Conservation (phyloP, 2,329 filamentous ascomycete species). For the Colletotrichum musicola region DNA sequence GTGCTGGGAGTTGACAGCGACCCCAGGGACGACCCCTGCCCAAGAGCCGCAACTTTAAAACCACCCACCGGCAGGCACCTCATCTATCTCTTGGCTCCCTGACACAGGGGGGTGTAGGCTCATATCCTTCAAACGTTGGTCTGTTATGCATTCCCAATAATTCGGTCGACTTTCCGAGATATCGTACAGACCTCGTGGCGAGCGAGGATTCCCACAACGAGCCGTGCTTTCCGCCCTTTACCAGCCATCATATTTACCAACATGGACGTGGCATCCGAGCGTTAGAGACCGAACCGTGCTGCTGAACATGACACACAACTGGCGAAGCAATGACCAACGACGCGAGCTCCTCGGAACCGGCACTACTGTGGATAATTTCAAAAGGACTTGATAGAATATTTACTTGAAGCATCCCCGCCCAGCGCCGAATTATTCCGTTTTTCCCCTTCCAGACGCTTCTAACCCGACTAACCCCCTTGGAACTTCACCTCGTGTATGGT, state of each 20-base stretch:
- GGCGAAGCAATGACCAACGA: not conserved
- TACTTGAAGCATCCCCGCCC: constrained; percentile 25
- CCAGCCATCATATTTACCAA: no score
- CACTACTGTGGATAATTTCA: not conserved
- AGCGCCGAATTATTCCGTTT: constrained; percentile 24
- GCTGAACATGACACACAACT: not conserved
- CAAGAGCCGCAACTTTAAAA: no score
- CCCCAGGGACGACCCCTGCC: no score
- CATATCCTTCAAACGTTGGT: not conserved
- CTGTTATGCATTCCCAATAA: not conserved
- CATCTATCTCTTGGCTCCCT: no score
- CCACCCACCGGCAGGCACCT: no score
- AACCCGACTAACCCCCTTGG: not conserved
- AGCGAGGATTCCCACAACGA: no score
- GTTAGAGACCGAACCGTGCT: no score
- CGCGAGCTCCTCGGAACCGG: not conserved
- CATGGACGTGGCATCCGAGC: no score
- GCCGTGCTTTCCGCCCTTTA: no score
- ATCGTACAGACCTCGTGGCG: no score
- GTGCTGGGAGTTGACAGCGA: not conserved
- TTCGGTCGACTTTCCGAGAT: not conserved
- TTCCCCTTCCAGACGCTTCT: not conserved
- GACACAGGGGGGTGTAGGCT: no score
- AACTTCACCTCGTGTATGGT: not conserved
- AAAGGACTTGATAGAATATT: constrained; percentile 9